These are phyloP conservation scores for Cucumis melo DNA, from an alignment of 306 rosid genomes.

Conservation along the genomic window DNA sequence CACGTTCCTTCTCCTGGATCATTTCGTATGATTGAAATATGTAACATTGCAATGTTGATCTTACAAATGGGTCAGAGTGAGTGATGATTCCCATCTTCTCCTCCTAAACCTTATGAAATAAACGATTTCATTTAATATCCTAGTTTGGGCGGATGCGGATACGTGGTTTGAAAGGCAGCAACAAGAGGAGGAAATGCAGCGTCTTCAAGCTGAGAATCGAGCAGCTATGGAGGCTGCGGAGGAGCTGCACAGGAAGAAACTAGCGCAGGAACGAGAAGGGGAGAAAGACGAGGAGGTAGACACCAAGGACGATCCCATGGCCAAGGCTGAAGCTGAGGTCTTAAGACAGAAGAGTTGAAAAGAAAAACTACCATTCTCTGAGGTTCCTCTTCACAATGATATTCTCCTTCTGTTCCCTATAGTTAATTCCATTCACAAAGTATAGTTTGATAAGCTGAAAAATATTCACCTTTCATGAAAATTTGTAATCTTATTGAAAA, in stretches of 20 bases:
- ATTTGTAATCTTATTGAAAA: background rate
- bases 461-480: background rate
- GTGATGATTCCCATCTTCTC: background rate
- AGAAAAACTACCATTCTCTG: background rate
- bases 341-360: conserved; percentile 20
- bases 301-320: conserved; percentile 64
- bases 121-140: background rate
- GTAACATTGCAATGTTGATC: background rate
- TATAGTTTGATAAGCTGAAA: background rate
- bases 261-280: conserved; percentile 63
- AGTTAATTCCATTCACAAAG: background rate
- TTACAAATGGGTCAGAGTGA: background rate
- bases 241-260: conserved; percentile 67
- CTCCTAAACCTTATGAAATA: background rate
- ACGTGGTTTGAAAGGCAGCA: conserved; percentile 98
- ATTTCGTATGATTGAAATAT: background rate
- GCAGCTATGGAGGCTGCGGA: conserved; percentile 87
- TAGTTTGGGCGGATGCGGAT: conserved; percentile 99
- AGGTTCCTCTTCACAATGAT: background rate
- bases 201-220: conserved; percentile 58
- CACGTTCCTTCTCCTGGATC: background rate
- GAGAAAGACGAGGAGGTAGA: conserved; percentile 62
- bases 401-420: background rate
- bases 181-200: conserved; percentile 93
- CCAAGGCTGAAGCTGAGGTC: conserved; percentile 69